Base-by-base conservation (phyloP, 2,329 filamentous ascomycete species). In the Hypoxylon sp. region DNA sequence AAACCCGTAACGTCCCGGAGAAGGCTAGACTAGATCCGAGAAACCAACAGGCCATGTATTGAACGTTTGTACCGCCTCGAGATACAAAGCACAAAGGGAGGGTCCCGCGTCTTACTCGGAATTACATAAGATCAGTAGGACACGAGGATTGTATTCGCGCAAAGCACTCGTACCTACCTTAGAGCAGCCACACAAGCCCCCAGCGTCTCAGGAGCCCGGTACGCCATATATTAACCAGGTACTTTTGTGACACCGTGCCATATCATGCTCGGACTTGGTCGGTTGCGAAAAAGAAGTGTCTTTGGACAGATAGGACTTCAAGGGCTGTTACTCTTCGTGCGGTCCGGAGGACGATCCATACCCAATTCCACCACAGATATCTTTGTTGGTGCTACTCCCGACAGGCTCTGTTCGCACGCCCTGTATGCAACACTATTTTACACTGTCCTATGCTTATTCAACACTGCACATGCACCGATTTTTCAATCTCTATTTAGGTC, bases 171-270 rank as follows among this genome's bases (percentile, higher is more conserved):
- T 73, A 73, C 68, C 68, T 62, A 66, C 65, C 70, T 65, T 66
- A 67, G 68, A 60, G 70, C 69, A 75, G 73, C 75, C 75, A 77
- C 74, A 66, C 66, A 75, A 75, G 74, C 72, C 72, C 72, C 68
- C 74, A 73, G 69, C 73, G 73, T 77, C 72, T 76, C 72, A 73
- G 69, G 62, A 66, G 65, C 62, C 70, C 62, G 72, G 71, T 74
- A 73, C 72, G 67, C 64, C 67, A 72, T 74, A 73, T 72, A 73
- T 74, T 72, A 71, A 73, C 60, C 65, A 68, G 70, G 71, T 75
- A 72, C 68, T 71, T 75, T 59, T 73, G 74, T 77, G 73, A 72
- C 72, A 77, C 75, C 71, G 75, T 73, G 69, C 71, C 71, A 73
- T 71, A 72, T 69, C 69, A 75, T 72, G 71, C 72, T 72, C 67